Conservation (phyloP, 208 protist species). For the Leishmania mexicana region DNA sequence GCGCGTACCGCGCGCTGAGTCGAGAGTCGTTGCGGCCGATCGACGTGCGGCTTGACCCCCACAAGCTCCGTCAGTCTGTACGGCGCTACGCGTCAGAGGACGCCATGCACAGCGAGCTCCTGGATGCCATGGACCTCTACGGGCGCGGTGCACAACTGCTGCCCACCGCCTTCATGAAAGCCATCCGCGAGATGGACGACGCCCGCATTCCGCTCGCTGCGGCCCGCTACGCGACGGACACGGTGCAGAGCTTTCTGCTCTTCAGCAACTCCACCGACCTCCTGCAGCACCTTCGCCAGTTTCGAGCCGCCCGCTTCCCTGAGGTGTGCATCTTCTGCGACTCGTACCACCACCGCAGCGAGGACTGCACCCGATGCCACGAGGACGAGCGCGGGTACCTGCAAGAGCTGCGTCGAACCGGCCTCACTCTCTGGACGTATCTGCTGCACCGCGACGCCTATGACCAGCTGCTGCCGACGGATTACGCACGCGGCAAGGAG, state of each 20-base stretch:
- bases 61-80: slow-evolving; percentile 37
- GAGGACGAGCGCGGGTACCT: slow-evolving; percentile 72
- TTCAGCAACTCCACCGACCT: slow-evolving; percentile 76
- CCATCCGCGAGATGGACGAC: slow-evolving; percentile 74
- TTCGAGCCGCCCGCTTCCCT: slow-evolving; percentile 70
- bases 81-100: slow-evolving; percentile 40
- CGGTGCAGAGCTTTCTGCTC: slow-evolving; percentile 80
- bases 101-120: slow-evolving; percentile 38
- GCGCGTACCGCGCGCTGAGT: slow-evolving; percentile 46
- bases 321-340: slow-evolving; percentile 89
- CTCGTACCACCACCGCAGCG: slow-evolving; percentile 70
- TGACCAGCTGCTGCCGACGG: slow-evolving; percentile 72
- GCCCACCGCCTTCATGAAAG: slow-evolving; percentile 54
- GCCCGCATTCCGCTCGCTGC: slow-evolving; percentile 77
- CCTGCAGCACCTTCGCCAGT: slow-evolving; percentile 65
- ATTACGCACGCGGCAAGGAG: slow-evolving; percentile 55
- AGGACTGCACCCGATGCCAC: slow-evolving; percentile 50
- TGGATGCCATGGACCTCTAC: slow-evolving; percentile 58
- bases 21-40: slow-evolving; percentile 47
- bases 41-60: slow-evolving; percentile 66
- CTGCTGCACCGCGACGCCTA: slow-evolving; percentile 57
- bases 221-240: slow-evolving; percentile 85
- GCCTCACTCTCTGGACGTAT: slow-evolving; percentile 79
- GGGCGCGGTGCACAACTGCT: slow-evolving; percentile 37
- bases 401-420: slow-evolving; percentile 62